These are phyloP conservation scores for Elongisporangium senticosum DNA, from an alignment of 352 stramenopile genomes.

Conservation along the genomic window DNA sequence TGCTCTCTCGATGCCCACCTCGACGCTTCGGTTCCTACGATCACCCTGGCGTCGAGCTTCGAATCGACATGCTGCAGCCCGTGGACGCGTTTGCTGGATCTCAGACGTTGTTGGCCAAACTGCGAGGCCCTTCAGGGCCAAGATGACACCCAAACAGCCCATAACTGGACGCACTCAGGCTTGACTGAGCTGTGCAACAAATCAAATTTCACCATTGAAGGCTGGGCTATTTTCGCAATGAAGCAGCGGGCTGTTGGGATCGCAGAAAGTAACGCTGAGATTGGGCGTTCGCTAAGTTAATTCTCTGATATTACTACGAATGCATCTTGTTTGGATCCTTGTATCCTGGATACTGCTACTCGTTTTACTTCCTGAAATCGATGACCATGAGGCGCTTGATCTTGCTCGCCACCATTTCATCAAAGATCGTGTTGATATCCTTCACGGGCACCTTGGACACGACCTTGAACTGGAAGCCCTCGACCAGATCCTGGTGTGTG, in stretches of 20 bases:
- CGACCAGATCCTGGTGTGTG: slow-evolving; percentile 25
- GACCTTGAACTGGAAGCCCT: slow-evolving; percentile 24
- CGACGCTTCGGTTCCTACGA: slow-evolving; percentile 6
- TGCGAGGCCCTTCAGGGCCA: no score
- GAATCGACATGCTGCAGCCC: slow-evolving; percentile 29
- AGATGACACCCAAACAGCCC: no score
- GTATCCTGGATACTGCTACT: no score
- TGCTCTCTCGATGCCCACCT: slow-evolving; percentile 40
- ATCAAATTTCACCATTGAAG: no score
- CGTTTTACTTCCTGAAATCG: slow-evolving; percentile 15
- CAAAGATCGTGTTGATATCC: slow-evolving; percentile 16
- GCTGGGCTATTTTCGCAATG: no score
- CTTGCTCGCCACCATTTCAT: slow-evolving; percentile 13
- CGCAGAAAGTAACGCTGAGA: no score
- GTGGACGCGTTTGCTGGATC: slow-evolving; percentile 23
- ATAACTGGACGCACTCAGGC: no score
- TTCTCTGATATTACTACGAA: no score
- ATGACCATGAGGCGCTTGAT: slow-evolving; percentile 17
- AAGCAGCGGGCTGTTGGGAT: no score
- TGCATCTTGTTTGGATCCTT: no score
- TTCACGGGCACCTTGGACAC: slow-evolving; percentile 13
- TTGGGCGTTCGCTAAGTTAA: no score
- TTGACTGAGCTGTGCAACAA: no score
- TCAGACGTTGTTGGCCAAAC: not conserved
- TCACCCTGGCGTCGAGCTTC: slow-evolving; percentile 10